Evolutionary conservation across 1,139 yeast species (phyloP), one percentile per base, ranked within the genome.

Genomic region (Kodamaea sp.): DNA sequence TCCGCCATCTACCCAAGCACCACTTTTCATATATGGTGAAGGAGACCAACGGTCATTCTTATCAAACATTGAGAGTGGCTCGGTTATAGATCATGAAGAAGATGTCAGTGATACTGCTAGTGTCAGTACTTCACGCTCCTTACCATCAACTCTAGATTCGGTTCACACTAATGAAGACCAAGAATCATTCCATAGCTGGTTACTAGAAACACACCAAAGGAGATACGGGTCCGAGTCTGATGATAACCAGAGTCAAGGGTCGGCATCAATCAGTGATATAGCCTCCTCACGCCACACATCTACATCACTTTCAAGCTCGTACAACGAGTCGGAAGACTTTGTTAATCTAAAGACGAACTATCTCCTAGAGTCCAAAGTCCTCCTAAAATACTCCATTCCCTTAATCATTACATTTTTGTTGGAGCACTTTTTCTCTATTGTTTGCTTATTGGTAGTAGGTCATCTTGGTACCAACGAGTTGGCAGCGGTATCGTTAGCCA

Each of bases 401-500:
- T 60, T 84, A 43, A 68, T 82, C 11, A 57, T 82, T 6, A 83
- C 92, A 0, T 84, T 84, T 50, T 62, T 83, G 18, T 57, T 84
- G 34, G 90, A 83, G 50, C 90, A 84, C 51, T 67, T 80, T 30
- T 83, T 83, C 51, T 79, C 89, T 7, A 70, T 84, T 34, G 84
- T 83, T 8, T 78, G 84, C 46, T 75, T 85, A 28, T 60, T 84
- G 16, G 83, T 83, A 15, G 92, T 83, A 20, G 88, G 88, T 0
- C 87, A 80, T 51, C 55, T 83, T 34, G 92, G 92, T 18, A 81
- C 78, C 36, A 73, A 68, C 37, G 88, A 83, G 56, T 61, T 83
- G 38, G 89, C 89, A 0, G 89, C 90, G 0, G 95, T 87, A 2
- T 85, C 95, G 0, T 66, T 89, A 44, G 96, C 90, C 0, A 78